phyloP scores from a whole-genome alignment of 805 yeast genomes.

The Myxozyma neotropica region DNA sequence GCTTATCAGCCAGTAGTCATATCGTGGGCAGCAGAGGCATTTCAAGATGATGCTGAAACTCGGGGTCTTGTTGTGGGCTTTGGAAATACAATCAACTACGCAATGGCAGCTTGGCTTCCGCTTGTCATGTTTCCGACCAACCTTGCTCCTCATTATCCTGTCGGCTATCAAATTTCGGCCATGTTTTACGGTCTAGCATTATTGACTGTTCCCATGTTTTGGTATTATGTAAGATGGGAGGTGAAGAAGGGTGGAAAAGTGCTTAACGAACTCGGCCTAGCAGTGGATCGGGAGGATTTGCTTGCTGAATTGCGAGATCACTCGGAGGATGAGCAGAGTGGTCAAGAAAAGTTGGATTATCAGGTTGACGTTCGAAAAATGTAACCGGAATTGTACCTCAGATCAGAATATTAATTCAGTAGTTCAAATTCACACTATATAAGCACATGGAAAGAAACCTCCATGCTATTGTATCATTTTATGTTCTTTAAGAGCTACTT shows the following conservation, averaged over 20 bases:
- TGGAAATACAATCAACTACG: slow-evolving; percentile 41
- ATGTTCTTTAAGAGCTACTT: no score
- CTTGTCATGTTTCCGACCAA: slow-evolving; percentile 47
- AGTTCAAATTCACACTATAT: no score
- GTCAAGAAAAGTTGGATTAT: no score
- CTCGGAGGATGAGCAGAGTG: no score
- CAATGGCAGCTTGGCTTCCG: slow-evolving; percentile 45
- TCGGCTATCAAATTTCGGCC: slow-evolving; percentile 32
- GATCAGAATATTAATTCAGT: no score
- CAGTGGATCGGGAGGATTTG: slow-evolving; percentile 13
- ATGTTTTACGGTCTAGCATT: slow-evolving; percentile 11
- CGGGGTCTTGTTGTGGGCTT: slow-evolving; percentile 38
- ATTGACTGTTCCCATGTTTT: slow-evolving; percentile 11
- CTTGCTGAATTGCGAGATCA: neutral
- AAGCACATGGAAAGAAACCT: no score
- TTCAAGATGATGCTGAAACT: slow-evolving; percentile 39
- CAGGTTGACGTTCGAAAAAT: no score
- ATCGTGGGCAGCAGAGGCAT: slow-evolving; percentile 35
- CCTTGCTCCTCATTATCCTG: slow-evolving; percentile 38
- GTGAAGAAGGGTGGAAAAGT: slow-evolving; percentile 9
- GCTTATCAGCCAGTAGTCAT: neutral
- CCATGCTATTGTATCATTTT: no score
- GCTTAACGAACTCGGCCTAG: slow-evolving; percentile 16
- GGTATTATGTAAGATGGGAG: slow-evolving; percentile 14
- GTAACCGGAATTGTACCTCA: no score